A percentile compares a stretch with the other conserved stretches of the same genome.
phyloP scores from a whole-genome alignment of 495 filamentous ascomycete species.

The Penicillium diatomitis region DNA sequence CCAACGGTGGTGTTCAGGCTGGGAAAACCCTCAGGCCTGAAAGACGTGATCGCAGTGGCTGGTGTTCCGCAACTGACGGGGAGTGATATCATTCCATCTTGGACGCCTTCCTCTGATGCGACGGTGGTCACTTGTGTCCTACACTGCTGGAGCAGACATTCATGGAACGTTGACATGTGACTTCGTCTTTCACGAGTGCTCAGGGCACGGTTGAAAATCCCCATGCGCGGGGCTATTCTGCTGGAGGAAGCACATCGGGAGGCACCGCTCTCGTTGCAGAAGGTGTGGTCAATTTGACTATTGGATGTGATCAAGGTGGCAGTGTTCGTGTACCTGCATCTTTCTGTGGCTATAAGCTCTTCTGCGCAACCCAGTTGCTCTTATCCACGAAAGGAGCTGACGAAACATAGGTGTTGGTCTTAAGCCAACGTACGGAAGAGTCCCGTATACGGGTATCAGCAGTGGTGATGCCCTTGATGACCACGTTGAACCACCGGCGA shows the following conservation, averaged over 20 bases:
- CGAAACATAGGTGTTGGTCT: conserved; percentile 26
- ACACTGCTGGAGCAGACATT: conserved; percentile 34
- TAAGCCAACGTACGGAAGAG: conserved; percentile 44
- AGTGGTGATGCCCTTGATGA: conserved; percentile 39
- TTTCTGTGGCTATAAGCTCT: conserved; percentile 31
- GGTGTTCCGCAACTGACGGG: conserved; percentile 31
- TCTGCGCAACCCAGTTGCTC: not conserved
- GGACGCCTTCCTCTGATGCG: conserved; percentile 35
- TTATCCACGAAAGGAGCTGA: not conserved
- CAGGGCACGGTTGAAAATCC: conserved; percentile 45
- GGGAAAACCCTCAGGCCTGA: conserved; percentile 73
- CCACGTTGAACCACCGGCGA: conserved; percentile 41
- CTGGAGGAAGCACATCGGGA: conserved; percentile 51
- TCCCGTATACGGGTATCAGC: conserved; percentile 41
- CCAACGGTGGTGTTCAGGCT: conserved; percentile 52
- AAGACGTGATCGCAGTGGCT: conserved; percentile 34
- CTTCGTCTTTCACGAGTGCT: conserved; percentile 35
- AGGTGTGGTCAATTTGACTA: conserved; percentile 43
- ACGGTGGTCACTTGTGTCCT: conserved; percentile 40
- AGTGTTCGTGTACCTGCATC: conserved; percentile 48
- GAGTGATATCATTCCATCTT: conserved; percentile 26
- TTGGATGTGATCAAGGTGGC: conserved; percentile 55
- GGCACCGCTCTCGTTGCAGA: conserved; percentile 43
- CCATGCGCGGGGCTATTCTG: conserved; percentile 36
- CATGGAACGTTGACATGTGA: conserved; percentile 38